These are phyloP conservation scores for Rubia yunnanensis DNA, from an alignment of 257 asterid genomes.

Conservation along the genomic window DNA sequence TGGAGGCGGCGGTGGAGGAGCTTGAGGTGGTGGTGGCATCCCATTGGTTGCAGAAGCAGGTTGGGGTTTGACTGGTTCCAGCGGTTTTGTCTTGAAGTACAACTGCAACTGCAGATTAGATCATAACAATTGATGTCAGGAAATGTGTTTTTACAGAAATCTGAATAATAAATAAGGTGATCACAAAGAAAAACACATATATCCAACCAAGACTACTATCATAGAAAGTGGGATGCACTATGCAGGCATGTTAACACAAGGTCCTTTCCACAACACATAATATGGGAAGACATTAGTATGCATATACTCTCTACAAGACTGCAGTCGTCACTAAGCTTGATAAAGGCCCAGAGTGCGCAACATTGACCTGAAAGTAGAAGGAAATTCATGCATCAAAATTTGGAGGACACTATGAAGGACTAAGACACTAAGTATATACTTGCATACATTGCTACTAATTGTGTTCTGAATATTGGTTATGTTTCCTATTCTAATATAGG, in stretches of 20 bases:
- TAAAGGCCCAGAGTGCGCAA: neutral
- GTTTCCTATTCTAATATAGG: neutral
- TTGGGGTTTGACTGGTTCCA: constrained; percentile 58
- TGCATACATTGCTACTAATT: too few species aligned
- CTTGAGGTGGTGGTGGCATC: constrained; percentile 77
- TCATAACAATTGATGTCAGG: constrained; percentile 13
- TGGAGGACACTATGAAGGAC: neutral
- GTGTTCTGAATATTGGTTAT: too few species aligned
- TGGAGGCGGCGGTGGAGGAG: constrained; percentile 63
- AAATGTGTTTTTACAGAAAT: neutral
- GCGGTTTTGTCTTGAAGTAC: constrained; percentile 80
- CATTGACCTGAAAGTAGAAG: constrained; percentile 1
- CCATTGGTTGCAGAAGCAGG: constrained; percentile 57
- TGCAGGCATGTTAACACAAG: neutral
- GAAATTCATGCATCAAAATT: neutral
- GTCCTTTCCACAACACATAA: neutral
- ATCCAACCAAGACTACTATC: neutral
- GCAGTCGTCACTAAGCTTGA: constrained; percentile 1
- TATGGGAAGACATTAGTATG: neutral
- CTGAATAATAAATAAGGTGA: neutral
- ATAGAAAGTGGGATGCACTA: neutral
- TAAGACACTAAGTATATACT: too few species aligned
- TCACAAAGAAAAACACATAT: neutral
- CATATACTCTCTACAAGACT: neutral
- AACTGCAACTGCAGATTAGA: constrained; percentile 48